Percentiles rank a stretch among this genome's conserved stretches.
These are phyloP conservation scores for Populus pruinosa DNA, from an alignment of 345 rosid genomes.

Conservation along the genomic window DNA sequence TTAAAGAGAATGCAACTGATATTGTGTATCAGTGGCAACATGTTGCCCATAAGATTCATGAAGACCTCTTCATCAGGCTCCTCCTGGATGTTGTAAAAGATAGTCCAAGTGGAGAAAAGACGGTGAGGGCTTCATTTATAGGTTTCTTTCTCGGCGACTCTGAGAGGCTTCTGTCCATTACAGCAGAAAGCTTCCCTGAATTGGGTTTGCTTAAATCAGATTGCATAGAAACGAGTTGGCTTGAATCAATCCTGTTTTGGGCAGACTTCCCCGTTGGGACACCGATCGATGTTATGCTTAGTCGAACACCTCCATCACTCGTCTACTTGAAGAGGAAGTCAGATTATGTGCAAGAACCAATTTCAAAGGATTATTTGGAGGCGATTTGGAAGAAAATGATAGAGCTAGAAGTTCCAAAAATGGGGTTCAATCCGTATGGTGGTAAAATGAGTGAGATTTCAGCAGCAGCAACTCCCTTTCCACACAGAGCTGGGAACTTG, in stretches of 20 bases:
- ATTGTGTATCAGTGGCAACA: constrained; percentile 14
- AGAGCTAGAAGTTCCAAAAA: constrained; percentile 12
- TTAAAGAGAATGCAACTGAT: constrained; percentile 8
- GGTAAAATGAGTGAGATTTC: constrained; percentile 50
- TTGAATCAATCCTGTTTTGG: constrained; percentile 22
- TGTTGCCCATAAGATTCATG: constrained; percentile 3
- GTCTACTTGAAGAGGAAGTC: constrained; percentile 34
- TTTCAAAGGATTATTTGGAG: constrained; percentile 31
- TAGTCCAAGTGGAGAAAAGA: background rate
- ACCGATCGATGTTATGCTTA: constrained; percentile 12
- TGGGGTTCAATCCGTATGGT: constrained; percentile 54
- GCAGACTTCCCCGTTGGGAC: constrained; percentile 21
- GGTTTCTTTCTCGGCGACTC: constrained; percentile 6
- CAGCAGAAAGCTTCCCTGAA: background rate
- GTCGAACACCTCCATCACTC: constrained; percentile 9
- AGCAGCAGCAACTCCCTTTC: constrained; percentile 40
- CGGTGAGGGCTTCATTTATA: constrained; percentile 9
- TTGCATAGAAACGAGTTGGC: constrained; percentile 8
- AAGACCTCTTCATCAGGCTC: constrained; percentile 9
- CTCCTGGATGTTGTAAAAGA: constrained; percentile 2
- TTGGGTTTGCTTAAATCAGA: constrained; percentile 8
- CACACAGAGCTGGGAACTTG: constrained; percentile 55
- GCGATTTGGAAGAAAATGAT: constrained; percentile 32
- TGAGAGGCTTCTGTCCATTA: background rate
- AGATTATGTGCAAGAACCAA: constrained; percentile 51